phyloP scores from a whole-genome alignment of 2,329 filamentous ascomycete genomes.

The Xylaria sp. region DNA sequence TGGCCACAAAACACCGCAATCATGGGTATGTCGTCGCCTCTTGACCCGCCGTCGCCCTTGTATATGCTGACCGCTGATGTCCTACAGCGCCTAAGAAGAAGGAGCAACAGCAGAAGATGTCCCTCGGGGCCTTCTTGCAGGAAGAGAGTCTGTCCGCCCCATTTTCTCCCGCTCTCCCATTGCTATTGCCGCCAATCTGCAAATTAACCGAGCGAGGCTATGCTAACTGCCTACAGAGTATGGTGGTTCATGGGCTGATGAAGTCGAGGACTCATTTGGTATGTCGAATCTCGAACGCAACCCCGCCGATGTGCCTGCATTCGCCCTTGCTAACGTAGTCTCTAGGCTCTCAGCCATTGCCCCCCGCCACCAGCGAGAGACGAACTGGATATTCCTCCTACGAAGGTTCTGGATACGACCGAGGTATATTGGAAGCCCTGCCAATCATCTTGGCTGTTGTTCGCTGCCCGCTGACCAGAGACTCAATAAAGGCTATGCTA shows the following conservation, averaged over 20 bases:
- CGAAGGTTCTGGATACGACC: conserved; percentile 31
- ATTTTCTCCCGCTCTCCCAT: conserved; percentile 22
- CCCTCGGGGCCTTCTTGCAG: conserved; percentile 91
- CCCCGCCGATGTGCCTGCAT: conserved; percentile 17
- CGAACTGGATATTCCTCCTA: conserved; percentile 34
- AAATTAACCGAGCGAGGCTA: conserved; percentile 11
- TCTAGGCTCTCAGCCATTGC: conserved; percentile 60
- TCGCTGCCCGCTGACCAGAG: conserved; percentile 11
- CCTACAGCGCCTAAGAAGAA: conserved; percentile 84
- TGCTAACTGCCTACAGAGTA: conserved; percentile 45
- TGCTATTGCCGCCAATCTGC: conserved; percentile 31
- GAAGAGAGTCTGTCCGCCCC: conserved; percentile 74
- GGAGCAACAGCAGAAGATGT: conserved; percentile 89
- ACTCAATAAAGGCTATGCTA: conserved; percentile 54
- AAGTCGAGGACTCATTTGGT: conserved; percentile 91
- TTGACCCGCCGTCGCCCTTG: conserved; percentile 8
- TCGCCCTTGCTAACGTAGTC: conserved; percentile 13
- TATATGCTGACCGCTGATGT: conserved; percentile 46
- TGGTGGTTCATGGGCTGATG: conserved; percentile 94
- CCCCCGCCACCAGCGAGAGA: conserved; percentile 40
- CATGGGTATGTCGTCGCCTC: conserved; percentile 56
- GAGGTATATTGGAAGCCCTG: conserved; percentile 36
- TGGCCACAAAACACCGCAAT: conserved; percentile 52
- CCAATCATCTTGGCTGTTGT: neutral
- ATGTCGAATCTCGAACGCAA: conserved; percentile 44